Base-by-base conservation (phyloP, 768 basidiomycete species). In the Suillus subluteus region DNA sequence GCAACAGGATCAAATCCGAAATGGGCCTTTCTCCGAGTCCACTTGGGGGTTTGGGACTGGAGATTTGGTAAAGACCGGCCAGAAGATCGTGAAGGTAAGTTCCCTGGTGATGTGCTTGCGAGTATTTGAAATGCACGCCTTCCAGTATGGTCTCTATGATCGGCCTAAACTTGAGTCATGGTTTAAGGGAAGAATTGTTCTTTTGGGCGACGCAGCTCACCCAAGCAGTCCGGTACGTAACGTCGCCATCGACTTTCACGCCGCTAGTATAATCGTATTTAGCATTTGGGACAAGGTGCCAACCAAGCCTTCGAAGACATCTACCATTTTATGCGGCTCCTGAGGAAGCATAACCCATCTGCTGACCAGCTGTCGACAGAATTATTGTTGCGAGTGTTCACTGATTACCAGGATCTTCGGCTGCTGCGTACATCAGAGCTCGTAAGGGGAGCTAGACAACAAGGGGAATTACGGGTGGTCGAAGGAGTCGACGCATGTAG, bases 241-340 rank as follows among this genome's bases (percentile, higher is more conserved):
- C 13, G 30, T 58, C 4, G 21, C 15, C 64, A 12, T 62, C 8
- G 3, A 46, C 50, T 44, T 56, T 26, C 26, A 46, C 15, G 12
- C 5, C 43, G 62, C 62, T 38, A 26, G 26, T 26, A 12, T 7
- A 26, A 48, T 64, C 30, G 35, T 35, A 35, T n/a, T 32, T 65
- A 83, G 81, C 82, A 83, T 65, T 74, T 83, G 18, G 82, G 80
- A 0, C 81, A 83, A 73, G 82, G 82, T 41, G 81, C 82, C 12
- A 83, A 82, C 67, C 81, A 82, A 70, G 80, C 82, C 2, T 78
- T 82, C 67, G 82, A 83, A 67, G 82, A 83, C 66, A 71, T 79
- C 21, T 79, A 78, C 65, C 74, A 76, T 65, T 71, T 83, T 38
- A 68, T 76, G 11, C 73, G 73, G 2, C 74, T 81, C 13, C 76